Base-by-base conservation (phyloP, 306 rosid species). In the Oxytropis ochrocephala region DNA sequence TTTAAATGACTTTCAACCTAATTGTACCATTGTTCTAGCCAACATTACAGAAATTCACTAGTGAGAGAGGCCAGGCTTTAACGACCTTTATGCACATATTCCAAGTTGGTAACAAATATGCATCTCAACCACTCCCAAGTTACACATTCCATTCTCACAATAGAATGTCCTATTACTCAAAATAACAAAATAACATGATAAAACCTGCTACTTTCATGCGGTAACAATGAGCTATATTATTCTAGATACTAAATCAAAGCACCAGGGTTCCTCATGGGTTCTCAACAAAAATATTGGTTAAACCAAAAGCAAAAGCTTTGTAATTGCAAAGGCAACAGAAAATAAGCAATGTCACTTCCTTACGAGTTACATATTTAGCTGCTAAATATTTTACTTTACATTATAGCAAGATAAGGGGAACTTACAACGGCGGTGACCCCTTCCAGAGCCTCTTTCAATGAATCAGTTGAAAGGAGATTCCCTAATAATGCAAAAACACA, bases 391-490 rank as follows among this genome's bases (percentile, higher is more conserved):
- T n/a, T 50, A 51, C 46, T 0, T 19, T 14, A 11, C 56, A 65
- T 36, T 6, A 53, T 32, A 65, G 47, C 54, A 55, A 76, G 73
- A 54, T 36, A 59, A 76, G 68, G 56, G 54, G 36, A 65, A 74
- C 86, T 84, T 94, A 94, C 99, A 72, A 94, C 92, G 70, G 99
- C 78, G 12, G 97, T 87, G 76, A 91, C 96, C 54, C 89, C 99
- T 67, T 70, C 46, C 24, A 94, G 72, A 75, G 99, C 97, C 56
- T 90, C 97, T 78, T 87, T 81, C 91, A 78, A 87, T 30, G 99
- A 85, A 50, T 89, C 92, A 62, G 87, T 70, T 35, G 90, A 79
- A 67, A 94, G 87, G 65, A 94, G 96, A 76, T 94, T 87, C 72
- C 99, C 99, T 94, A 86, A 56, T 68, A 51, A 84, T 63, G n/a